Evolutionary conservation across 495 filamentous ascomycete genomes (phyloP).

Genomic region (Penicillium paradoxum): DNA sequence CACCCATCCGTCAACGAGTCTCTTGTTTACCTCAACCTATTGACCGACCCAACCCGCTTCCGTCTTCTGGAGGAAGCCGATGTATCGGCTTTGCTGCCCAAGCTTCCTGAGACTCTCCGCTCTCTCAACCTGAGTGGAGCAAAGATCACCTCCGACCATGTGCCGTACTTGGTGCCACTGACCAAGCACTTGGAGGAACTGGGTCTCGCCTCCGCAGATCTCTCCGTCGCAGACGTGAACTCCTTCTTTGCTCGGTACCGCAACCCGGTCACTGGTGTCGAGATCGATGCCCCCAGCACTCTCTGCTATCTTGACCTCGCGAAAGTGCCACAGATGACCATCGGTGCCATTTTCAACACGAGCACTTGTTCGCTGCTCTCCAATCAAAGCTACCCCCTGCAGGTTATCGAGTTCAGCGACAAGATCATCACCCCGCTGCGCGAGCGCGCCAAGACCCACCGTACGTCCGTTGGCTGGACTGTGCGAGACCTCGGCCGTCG

Average conservation of each 20-base stretch:
- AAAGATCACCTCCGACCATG: constrained; percentile 61
- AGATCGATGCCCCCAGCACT: constrained; percentile 54
- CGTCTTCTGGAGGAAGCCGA: constrained; percentile 64
- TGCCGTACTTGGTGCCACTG: constrained; percentile 59
- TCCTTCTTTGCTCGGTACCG: constrained; percentile 37
- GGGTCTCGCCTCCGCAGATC: constrained; percentile 61
- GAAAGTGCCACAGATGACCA: constrained; percentile 50
- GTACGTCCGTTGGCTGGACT: constrained; percentile 55
- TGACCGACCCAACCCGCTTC: constrained; percentile 68
- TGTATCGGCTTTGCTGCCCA: constrained; percentile 59
- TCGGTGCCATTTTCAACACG: constrained; percentile 58
- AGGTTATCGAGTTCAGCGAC: constrained; percentile 73
- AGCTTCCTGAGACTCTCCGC: constrained; percentile 62
- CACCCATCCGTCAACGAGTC: constrained; percentile 64
- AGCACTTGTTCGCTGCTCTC: constrained; percentile 55
- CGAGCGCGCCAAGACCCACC: constrained; percentile 48
- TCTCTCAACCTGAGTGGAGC: constrained; percentile 76
- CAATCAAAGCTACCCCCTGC: constrained; percentile 60
- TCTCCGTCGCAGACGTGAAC: constrained; percentile 62
- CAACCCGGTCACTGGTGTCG: constrained; percentile 15
- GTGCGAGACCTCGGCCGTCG: constrained; percentile 61
- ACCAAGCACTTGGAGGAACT: constrained; percentile 80
- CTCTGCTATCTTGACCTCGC: constrained; percentile 78
- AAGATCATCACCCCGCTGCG: constrained; percentile 61
- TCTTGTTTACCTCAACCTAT: constrained; percentile 70